phyloP scores from a whole-genome alignment of 257 asterid genomes.

The Knoxia roxburghii region DNA sequence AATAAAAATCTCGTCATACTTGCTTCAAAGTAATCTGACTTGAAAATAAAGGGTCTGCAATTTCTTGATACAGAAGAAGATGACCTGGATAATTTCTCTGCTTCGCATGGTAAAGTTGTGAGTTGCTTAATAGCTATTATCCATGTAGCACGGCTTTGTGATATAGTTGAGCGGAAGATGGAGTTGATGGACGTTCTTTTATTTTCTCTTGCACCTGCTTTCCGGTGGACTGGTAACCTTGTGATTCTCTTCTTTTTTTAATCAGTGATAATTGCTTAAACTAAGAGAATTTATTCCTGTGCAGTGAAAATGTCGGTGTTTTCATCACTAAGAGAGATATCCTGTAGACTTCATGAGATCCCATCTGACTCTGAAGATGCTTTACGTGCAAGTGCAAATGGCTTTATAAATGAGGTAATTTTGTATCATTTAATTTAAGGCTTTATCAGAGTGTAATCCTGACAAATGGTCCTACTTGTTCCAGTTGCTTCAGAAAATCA shows the following conservation, averaged over 20 bases:
- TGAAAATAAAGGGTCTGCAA: constrained; percentile 17
- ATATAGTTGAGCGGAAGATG: constrained; percentile 61
- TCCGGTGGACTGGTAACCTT: constrained; percentile 76
- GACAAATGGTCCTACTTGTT: constrained; percentile 22
- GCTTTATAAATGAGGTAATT: constrained; percentile 62
- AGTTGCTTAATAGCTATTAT: constrained; percentile 66
- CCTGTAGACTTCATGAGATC: constrained; percentile 45
- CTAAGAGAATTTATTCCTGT: constrained; percentile 17
- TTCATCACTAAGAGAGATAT: constrained; percentile 65
- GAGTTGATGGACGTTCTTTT: constrained; percentile 50
- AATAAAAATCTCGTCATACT: too few relatives aligned
- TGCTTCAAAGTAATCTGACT: not conserved
- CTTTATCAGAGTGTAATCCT: constrained; percentile 13
- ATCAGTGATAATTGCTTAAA: constrained; percentile 6
- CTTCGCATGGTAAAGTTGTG: constrained; percentile 55
- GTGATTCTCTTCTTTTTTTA: not conserved
- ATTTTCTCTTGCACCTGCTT: constrained; percentile 60
- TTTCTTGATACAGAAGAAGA: constrained; percentile 48
- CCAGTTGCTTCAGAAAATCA: constrained; percentile 57
- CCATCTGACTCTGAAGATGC: constrained; percentile 30
- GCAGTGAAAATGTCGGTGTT: constrained; percentile 71
- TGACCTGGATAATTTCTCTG: constrained; percentile 49
- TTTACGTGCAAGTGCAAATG: constrained; percentile 23
- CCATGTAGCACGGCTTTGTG: constrained; percentile 58
- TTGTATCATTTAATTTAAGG: constrained; percentile 14